Base-by-base conservation (phyloP, 345 rosid genomes). In the Melaleuca quinquenervia region DNA sequence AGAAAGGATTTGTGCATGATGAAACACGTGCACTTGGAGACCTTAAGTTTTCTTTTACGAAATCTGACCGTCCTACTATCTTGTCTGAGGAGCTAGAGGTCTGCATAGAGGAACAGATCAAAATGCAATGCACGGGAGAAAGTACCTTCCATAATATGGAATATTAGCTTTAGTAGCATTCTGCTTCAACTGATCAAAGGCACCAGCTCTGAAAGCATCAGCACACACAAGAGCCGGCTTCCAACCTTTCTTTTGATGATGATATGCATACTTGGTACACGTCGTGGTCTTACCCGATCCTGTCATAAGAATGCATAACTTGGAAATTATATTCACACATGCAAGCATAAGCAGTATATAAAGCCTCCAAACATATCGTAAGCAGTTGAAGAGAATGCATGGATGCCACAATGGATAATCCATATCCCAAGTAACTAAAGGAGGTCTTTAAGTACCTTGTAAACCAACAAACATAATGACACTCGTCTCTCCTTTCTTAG, bases 261-360 rank as follows among this genome's bases (percentile, higher is more conserved):
- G 92, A 90, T 92, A 91, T 36, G 96, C 98, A 87, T 95, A 95
- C 86, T 95, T 94, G 50, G 96, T 94, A 91, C 96, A 95, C 6
- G 98, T 92, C 22, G 98, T 96, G 11, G 98, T 96, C 88, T 96
- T 96, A 29, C 98, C 98, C n/a, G 94, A 92, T 52, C 96, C 96
- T 93, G 90, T 84, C 82, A 88, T 53, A 26, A 60, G 53, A 27
- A 50, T 51, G 84, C 21, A 11, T 29, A 13, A 13, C 50, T 50
- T 50, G 26, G n/a, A 52, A 60, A 51, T 29, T 50, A 22, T 45
- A 50, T 27, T 27, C 26, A 22, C 36, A 0, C 16, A 32, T 48
- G 20, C 3, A 62, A 27, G 41, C 36, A 75, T 7, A n/a, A 58
- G 18, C 51, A 84, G 45, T 29, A 70, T 8, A 49, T 14, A 54